Conservation (phyloP, 306 rosid genomes). For the Ziziphus jujuba region DNA sequence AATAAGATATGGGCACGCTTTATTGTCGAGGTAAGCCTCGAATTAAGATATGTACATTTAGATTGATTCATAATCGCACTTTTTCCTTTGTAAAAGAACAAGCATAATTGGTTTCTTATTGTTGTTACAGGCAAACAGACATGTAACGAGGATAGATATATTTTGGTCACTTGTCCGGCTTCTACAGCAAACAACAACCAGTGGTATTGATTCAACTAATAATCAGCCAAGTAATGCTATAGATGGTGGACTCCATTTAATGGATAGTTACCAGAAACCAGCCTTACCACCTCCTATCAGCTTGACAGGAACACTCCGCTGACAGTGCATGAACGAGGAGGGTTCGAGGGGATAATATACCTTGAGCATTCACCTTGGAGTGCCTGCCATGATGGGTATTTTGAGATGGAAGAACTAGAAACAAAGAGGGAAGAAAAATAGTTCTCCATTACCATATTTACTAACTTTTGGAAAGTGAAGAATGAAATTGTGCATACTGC, state of each 20-base stretch:
- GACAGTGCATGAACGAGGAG: background rate
- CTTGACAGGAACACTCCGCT: constrained; percentile 31
- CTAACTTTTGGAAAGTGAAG: constrained; percentile 5
- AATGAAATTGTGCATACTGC: constrained; percentile 22
- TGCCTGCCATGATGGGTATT: constrained; percentile 31
- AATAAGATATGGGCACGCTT: constrained; percentile 75
- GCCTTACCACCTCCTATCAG: constrained; percentile 37
- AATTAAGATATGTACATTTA: background rate
- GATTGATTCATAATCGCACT: background rate
- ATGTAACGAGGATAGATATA: constrained; percentile 67
- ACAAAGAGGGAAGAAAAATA: background rate
- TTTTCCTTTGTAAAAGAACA: background rate
- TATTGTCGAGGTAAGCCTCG: constrained; percentile 66
- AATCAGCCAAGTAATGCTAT: constrained; percentile 30
- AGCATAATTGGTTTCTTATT: background rate
- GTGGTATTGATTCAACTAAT: constrained; percentile 38
- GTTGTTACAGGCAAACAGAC: constrained; percentile 52
- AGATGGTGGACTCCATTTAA: constrained; percentile 26
- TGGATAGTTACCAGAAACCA: constrained; percentile 36
- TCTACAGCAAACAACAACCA: constrained; percentile 45
- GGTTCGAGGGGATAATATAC: constrained; percentile 13
- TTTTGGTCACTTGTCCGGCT: constrained; percentile 71
- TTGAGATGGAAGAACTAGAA: constrained; percentile 10
- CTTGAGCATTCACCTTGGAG: constrained; percentile 21
- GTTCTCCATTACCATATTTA: background rate